Base-by-base conservation (phyloP, 805 yeast species). In the Candida tallmaniae region DNA sequence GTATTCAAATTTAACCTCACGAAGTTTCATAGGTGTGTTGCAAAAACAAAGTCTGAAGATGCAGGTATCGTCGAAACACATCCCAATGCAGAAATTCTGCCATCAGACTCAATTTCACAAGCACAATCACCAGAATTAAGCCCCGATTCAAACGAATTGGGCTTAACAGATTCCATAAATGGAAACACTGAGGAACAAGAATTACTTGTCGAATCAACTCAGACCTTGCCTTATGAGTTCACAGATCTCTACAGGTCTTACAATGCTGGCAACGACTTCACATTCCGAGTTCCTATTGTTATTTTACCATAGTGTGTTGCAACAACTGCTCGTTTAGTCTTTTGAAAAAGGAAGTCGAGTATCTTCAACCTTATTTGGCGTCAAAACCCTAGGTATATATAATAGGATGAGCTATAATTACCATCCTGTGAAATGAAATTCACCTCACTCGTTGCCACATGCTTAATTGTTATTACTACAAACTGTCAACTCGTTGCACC, bases 1-100 rank as follows among this genome's bases (percentile, higher is more conserved):
- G 62, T 62, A 15, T 61, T 65, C 37, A 56, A 58, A 38, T 63
- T 65, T 31, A 61, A 59, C 42, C 45, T 66, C 26, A 35, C 43
- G 31, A 58, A 60, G n/a, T 51, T 62, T 25, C 36, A 39, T 23
- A 36, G 38, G 16, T 29, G 36, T 2, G 39, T 23, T 17, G 26
- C 19, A 12, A 12, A 24, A n/a, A 31, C 12, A 15, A 19, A 25
- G 5, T 23, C 23, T 15, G 30, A 13, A 14, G 19, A n/a, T 12
- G 27, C 17, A 16, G 10, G n/a, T 16, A 6, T 23, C 7, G 5
- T 5, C 12, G 22, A 13, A 10, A 26, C n/a, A 5, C 26, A 8
- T 12, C 10, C 9, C 8, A 17, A 18, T n/a, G n/a, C 6, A n/a
- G 23, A 18, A 21, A 17, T 22, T 10, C 10, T 18, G 5, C n/a